phyloP scores from a whole-genome alignment of 441 rosid genomes.

The Aquilaria agallochum region DNA sequence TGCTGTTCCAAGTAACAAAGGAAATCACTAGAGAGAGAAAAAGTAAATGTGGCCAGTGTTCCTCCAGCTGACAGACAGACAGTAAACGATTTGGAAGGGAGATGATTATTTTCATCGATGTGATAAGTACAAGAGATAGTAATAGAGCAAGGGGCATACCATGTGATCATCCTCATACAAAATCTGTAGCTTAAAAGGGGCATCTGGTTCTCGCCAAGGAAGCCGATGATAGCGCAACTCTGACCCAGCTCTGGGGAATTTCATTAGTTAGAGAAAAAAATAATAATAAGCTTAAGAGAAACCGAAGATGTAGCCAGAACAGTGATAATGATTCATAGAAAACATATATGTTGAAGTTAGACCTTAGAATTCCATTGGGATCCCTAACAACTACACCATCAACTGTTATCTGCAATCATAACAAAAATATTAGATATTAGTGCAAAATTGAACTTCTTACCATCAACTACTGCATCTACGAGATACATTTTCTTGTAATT shows the following conservation, averaged over 20 bases:
- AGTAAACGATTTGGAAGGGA: too few species aligned
- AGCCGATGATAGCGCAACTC: slow-evolving; percentile 71
- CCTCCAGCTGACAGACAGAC: too few species aligned
- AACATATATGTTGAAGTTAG: background rate
- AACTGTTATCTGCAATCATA: slow-evolving; percentile 50
- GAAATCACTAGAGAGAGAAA: too few species aligned
- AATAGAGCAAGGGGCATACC: slow-evolving; percentile 31
- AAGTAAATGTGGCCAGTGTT: too few species aligned
- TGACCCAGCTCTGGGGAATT: slow-evolving; percentile 45
- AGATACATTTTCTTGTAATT: background rate
- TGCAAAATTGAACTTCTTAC: background rate
- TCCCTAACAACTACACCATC: slow-evolving; percentile 53
- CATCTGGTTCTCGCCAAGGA: slow-evolving; percentile 92
- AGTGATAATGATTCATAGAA: background rate
- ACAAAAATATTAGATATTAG: background rate
- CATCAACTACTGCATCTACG: background rate
- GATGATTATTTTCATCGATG: too few species aligned
- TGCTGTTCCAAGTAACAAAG: too few species aligned
- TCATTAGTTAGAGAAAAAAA: background rate
- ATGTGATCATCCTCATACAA: slow-evolving; percentile 69
- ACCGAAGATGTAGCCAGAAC: background rate
- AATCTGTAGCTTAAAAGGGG: slow-evolving; percentile 48
- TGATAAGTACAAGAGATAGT: too few species aligned
- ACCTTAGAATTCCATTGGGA: slow-evolving; percentile 57
- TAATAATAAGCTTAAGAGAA: slow-evolving; percentile 1